Conservation (phyloP, 768 basidiomycete genomes). For the Mycena maculata region DNA sequence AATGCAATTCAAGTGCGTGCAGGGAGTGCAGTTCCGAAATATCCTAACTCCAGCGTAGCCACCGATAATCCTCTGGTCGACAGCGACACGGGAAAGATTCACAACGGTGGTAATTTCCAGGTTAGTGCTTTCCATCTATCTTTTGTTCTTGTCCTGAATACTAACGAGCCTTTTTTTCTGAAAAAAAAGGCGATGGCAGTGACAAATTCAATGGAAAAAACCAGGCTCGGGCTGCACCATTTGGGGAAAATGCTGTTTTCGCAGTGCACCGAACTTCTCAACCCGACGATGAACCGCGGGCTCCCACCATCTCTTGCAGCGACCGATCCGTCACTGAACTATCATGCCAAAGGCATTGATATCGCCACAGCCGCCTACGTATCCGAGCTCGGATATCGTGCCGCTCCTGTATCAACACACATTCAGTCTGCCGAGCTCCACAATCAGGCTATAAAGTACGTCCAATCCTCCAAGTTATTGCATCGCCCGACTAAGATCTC, state of each 20-base stretch:
- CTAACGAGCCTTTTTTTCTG: neutral
- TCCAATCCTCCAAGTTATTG: slow-evolving; percentile 17
- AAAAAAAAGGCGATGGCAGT: too few relatives aligned
- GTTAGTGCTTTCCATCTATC: too few relatives aligned
- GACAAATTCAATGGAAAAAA: slow-evolving; percentile 90
- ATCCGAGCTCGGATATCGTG: slow-evolving; percentile 83
- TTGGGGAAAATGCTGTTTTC: slow-evolving; percentile 77
- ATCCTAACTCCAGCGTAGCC: slow-evolving; percentile 53
- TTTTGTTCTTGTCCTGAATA: neutral
- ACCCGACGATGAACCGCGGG: slow-evolving; percentile 84
- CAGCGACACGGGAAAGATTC: slow-evolving; percentile 69
- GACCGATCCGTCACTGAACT: slow-evolving; percentile 84
- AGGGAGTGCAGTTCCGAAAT: too few relatives aligned
- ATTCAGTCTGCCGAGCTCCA: slow-evolving; percentile 93
- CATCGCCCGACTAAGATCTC: slow-evolving; percentile 1
- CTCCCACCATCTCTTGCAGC: slow-evolving; percentile 84
- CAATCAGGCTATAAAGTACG: slow-evolving; percentile 91
- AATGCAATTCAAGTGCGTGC: slow-evolving; percentile 84
- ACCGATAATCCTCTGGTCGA: slow-evolving; percentile 92
- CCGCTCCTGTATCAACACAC: slow-evolving; percentile 86
- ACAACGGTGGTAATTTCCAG: slow-evolving; percentile 92
- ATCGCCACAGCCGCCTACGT: slow-evolving; percentile 87
- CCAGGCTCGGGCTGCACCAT: slow-evolving; percentile 77
- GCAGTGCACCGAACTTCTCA: slow-evolving; percentile 77
- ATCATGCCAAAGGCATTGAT: slow-evolving; percentile 87